Base-by-base conservation (phyloP, 2,329 filamentous ascomycete genomes). In the Fusarium veterinarium region DNA sequence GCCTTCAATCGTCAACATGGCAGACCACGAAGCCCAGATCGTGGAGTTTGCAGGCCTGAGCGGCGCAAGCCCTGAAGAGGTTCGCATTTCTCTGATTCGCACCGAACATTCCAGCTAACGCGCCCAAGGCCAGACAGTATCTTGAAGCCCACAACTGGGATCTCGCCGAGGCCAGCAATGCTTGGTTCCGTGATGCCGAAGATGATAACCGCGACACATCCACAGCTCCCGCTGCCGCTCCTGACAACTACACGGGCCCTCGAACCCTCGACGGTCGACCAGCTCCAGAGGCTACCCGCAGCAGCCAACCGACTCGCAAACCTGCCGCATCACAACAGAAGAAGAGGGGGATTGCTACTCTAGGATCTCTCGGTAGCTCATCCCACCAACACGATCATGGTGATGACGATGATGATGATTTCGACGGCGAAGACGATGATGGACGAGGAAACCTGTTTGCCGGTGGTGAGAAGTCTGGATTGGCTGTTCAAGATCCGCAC, bases 391-490 rank as follows among this genome's bases (percentile, higher is more conserved):
- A 89, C 52, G 85, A 88, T 55, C 84, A 91, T 59, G 86, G 87
- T 23, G 88, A 90, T 57, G 88, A 91, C n/a, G 86, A 88, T 7
- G 88, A 91, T 20, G 85, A 89, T n/a, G 84, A 87, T 12, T 84
- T 87, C 30, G 85, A 87, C 3, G 84, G 87, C 4, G 86, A 91
- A 3, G 88, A 91, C 33, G 85, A 89, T 40, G 87, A 90, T 71
- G 86, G 86, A 31, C 86, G 86, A 11, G 84, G 90, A 69, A 93
- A 96, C 78, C 84, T 95, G 71, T 96, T 95, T 81, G 92, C 94
- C 25, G 94, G 94, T 57, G 94, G 94, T 38, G 94, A 95, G 83
- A 96, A 96, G 86, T 95, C 93, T 35, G 91, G 89, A 1, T 81
- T 92, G 49, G 91, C 91, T 28, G 88, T 92, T 30, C 90, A 92